Conservation (phyloP, 78 protist species). For the Creolimax fragrantissima region DNA sequence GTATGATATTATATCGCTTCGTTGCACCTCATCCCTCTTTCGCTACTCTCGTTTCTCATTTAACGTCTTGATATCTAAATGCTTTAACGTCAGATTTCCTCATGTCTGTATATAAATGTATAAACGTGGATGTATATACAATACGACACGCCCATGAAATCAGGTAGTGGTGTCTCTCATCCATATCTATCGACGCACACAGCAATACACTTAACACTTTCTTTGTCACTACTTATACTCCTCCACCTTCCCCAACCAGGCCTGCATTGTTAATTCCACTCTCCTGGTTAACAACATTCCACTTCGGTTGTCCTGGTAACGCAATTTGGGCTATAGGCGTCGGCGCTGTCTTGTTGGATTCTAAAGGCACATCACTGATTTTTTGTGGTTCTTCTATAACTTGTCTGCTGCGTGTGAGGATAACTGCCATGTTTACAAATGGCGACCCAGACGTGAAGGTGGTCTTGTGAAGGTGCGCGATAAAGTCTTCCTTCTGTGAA, state of each 20-base stretch:
- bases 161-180: no score
- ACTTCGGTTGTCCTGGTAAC: background rate
- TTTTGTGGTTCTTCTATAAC: background rate
- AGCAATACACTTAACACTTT: no score
- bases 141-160: no score
- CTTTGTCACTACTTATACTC: no score
- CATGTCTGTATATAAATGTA: background rate
- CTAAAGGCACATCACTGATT: background rate
- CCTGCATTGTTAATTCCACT: no score
- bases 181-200: no score
- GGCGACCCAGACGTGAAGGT: background rate
- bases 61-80: background rate
- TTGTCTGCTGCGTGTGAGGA: background rate
- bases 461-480: slow-evolving; percentile 2
- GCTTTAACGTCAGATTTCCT: background rate
- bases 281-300: background rate
- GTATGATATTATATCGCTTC: background rate
- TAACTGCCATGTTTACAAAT: background rate
- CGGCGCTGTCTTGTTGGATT: background rate
- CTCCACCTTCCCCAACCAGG: no score
- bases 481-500: background rate
- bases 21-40: background rate
- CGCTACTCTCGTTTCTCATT: background rate
- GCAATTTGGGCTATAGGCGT: background rate
- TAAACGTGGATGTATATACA: background rate